These are phyloP conservation scores for Coemansia sp. DNA, from an alignment of 192 early-diverging fungal genomes.

Conservation along the genomic window DNA sequence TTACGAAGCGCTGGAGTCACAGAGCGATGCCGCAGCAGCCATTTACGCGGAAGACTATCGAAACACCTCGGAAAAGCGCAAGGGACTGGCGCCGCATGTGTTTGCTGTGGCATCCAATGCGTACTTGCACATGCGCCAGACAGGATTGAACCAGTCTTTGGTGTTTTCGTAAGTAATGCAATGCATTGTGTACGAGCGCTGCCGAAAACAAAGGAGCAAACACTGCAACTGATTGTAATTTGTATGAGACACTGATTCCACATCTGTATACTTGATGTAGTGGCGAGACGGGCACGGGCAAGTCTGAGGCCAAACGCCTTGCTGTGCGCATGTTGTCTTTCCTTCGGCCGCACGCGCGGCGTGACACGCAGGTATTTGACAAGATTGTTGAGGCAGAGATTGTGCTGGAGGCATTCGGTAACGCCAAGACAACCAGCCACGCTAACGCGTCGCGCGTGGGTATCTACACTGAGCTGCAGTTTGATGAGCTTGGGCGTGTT, in stretches of 20 bases:
- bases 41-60: slow-evolving; percentile 74
- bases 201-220: background rate
- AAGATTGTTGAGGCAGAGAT: slow-evolving; percentile 69
- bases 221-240: no score
- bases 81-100: slow-evolving; percentile 68
- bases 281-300: slow-evolving; percentile 86
- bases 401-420: slow-evolving; percentile 86
- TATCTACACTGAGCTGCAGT: slow-evolving; percentile 86
- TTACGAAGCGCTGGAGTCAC: slow-evolving; percentile 56
- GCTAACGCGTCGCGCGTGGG: slow-evolving; percentile 83
- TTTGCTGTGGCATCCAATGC: slow-evolving; percentile 83
- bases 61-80: slow-evolving; percentile 55
- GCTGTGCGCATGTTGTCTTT: slow-evolving; percentile 66
- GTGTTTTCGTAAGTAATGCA: slow-evolving; percentile 72
- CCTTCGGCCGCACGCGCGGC: slow-evolving; percentile 67
- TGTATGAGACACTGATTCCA: no score
- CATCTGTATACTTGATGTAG: slow-evolving; percentile 54
- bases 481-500: slow-evolving; percentile 86
- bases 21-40: slow-evolving; percentile 62
- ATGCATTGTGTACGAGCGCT: background rate
- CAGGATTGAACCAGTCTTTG: slow-evolving; percentile 86
- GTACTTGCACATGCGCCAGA: slow-evolving; percentile 84
- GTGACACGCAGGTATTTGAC: slow-evolving; percentile 65
- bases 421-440: slow-evolving; percentile 73
- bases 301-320: slow-evolving; percentile 72